A percentile compares a stretch with the other conserved stretches of the same genome.
These are phyloP conservation scores for Cinchona pubescens DNA, from an alignment of 257 asterid genomes.

Conservation along the genomic window DNA sequence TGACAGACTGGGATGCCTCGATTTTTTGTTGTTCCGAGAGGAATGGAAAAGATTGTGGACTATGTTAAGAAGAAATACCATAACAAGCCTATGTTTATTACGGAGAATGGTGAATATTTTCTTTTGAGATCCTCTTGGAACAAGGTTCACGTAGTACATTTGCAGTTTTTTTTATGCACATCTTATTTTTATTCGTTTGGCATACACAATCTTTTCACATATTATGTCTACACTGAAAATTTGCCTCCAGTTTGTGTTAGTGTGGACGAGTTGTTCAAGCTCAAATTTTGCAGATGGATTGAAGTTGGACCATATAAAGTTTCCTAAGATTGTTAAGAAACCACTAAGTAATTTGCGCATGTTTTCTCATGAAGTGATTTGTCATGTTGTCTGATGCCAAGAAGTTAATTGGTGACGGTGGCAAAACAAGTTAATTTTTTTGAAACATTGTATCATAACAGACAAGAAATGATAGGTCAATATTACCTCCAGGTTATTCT, in stretches of 20 bases:
- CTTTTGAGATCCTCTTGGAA: not conserved
- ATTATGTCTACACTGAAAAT: no score
- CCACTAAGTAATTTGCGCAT: no score
- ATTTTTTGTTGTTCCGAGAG: no score
- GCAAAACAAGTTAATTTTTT: no score
- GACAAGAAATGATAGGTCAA: not conserved
- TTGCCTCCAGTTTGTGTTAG: no score
- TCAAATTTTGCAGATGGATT: not conserved
- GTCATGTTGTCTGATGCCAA: no score
- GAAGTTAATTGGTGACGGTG: no score
- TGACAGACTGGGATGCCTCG: no score
- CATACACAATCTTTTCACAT: no score
- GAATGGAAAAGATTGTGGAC: constrained; percentile 48
- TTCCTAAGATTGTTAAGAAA: no score
- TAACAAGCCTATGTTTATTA: constrained; percentile 64
- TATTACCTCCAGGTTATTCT: constrained; percentile 53
- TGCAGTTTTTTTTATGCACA: no score
- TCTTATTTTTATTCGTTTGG: not conserved
- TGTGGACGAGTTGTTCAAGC: not conserved
- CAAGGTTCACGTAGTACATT: not conserved
- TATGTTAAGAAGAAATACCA: constrained; percentile 59
- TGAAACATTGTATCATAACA: not conserved
- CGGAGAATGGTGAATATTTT: constrained; percentile 61
- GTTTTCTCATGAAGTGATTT: no score
- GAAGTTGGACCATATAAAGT: not conserved